Conservation (phyloP, 306 rosid species). For the Casuarina glauca region DNA sequence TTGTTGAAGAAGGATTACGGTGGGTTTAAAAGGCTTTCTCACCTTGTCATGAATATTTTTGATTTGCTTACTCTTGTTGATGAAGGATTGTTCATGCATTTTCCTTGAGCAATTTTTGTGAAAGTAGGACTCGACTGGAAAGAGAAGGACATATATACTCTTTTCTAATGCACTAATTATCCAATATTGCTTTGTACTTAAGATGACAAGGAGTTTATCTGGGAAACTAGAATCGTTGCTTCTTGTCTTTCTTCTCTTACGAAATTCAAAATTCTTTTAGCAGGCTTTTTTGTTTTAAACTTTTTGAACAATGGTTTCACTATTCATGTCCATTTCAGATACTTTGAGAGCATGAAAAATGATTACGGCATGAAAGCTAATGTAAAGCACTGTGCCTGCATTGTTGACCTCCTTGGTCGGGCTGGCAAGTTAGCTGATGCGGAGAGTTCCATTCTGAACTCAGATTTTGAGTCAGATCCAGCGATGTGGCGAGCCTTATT, state of each 20-base stretch:
- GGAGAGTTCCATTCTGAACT: slow-evolving; percentile 38
- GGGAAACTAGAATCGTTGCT: neutral
- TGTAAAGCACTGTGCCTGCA: slow-evolving; percentile 52
- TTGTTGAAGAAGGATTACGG: slow-evolving; percentile 49
- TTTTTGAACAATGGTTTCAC: neutral
- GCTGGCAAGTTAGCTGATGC: slow-evolving; percentile 56
- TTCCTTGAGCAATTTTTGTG: neutral
- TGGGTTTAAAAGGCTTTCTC: neutral
- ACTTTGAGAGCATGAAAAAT: slow-evolving; percentile 47
- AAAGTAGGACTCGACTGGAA: neutral
- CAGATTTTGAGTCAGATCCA: slow-evolving; percentile 47
- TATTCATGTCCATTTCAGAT: slow-evolving; percentile 19
- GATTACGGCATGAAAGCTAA: slow-evolving; percentile 38
- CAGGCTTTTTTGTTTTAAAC: too few relatives aligned
- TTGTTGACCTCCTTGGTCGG: slow-evolving; percentile 60
- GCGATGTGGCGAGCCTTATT: slow-evolving; percentile 62
- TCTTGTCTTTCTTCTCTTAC: neutral
- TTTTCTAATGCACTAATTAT: neutral
- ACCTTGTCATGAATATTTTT: neutral
- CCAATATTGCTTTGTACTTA: neutral
- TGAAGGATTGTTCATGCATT: neutral
- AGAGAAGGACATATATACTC: neutral
- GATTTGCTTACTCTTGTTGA: neutral
- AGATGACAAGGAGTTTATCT: neutral
- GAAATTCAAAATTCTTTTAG: neutral